phyloP scores from a whole-genome alignment of 352 stramenopile genomes.

The Halophytophthora polymorphica region DNA sequence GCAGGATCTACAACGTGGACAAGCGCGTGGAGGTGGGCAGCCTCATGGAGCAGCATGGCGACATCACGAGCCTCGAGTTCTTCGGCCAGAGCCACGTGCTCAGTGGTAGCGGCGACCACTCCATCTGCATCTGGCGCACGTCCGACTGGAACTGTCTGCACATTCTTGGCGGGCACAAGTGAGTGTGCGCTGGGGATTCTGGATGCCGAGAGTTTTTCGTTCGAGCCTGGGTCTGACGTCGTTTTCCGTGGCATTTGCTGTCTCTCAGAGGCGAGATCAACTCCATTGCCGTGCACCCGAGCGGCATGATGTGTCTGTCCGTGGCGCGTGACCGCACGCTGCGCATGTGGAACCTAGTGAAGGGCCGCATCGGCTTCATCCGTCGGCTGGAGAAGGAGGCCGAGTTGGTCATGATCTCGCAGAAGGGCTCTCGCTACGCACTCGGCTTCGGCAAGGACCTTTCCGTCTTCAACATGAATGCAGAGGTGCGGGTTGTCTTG shows the following conservation, averaged over 20 bases:
- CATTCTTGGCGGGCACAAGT: constrained; percentile 88
- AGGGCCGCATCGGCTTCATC: constrained; percentile 87
- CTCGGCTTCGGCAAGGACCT: constrained; percentile 70
- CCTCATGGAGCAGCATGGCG: constrained; percentile 84
- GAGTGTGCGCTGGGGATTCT: constrained; percentile 9
- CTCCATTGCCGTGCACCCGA: constrained; percentile 85
- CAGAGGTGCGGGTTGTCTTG: constrained; percentile 34
- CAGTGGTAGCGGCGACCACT: constrained; percentile 85
- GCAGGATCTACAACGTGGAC: constrained; percentile 86
- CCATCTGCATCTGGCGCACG: constrained; percentile 88
- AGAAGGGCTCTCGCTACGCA: constrained; percentile 66
- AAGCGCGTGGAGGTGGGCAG: constrained; percentile 85
- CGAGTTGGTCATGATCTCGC: constrained; percentile 70
- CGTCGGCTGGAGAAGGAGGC: constrained; percentile 81
- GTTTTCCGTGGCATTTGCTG: neutral
- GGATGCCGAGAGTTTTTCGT: neutral
- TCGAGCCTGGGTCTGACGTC: neutral
- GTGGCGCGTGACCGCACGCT: constrained; percentile 80
- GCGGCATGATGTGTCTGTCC: constrained; percentile 84
- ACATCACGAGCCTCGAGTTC: constrained; percentile 86
- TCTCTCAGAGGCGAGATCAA: constrained; percentile 68
- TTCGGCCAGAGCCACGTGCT: constrained; percentile 86
- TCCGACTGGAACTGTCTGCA: constrained; percentile 89
- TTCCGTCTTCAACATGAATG: constrained; percentile 81
- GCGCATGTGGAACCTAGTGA: constrained; percentile 90